Conservation (phyloP, 768 basidiomycete genomes). For the Naganishia vaughanmartiniae region DNA sequence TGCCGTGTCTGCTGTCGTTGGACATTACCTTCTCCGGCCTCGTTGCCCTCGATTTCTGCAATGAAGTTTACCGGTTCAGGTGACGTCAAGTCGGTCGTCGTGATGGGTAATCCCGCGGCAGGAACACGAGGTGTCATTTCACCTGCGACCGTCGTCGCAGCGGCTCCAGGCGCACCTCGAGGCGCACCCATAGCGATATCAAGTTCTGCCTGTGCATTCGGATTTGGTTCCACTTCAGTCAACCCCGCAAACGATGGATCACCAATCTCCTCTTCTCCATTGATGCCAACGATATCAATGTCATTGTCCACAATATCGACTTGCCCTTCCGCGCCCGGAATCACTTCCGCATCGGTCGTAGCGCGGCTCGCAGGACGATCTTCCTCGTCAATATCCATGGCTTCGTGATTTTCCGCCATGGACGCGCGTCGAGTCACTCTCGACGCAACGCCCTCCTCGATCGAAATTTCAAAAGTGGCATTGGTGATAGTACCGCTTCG, state of each 20-base stretch:
- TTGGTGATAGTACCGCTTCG: slow-evolving; percentile 28
- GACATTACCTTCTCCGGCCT: neutral
- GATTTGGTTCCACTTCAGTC: slow-evolving; percentile 40
- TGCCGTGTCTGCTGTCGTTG: slow-evolving; percentile 2
- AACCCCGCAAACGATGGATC: slow-evolving; percentile 35
- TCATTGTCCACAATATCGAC: slow-evolving; percentile 4
- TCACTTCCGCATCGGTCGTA: slow-evolving; percentile 30
- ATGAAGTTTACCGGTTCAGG: neutral
- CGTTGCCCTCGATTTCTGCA: slow-evolving; percentile 7
- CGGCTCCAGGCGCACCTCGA: slow-evolving; percentile 31
- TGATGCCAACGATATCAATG: slow-evolving; percentile 31
- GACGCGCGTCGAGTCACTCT: neutral
- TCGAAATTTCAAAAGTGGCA: neutral
- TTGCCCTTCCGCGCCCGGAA: slow-evolving; percentile 13
- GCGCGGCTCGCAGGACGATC: slow-evolving; percentile 28
- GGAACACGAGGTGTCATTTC: slow-evolving; percentile 34
- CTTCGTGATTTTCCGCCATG: neutral
- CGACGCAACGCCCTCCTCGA: neutral
- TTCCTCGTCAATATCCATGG: slow-evolving; percentile 22
- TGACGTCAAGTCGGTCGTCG: neutral
- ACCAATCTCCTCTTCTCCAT: slow-evolving; percentile 34
- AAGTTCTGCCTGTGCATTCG: slow-evolving; percentile 32
- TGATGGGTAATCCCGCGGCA: slow-evolving; percentile 1
- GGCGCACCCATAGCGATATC: slow-evolving; percentile 35
- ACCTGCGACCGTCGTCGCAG: slow-evolving; percentile 26